Conservation (phyloP, 495 filamentous ascomycete genomes). For the Neurospora cerealis region DNA sequence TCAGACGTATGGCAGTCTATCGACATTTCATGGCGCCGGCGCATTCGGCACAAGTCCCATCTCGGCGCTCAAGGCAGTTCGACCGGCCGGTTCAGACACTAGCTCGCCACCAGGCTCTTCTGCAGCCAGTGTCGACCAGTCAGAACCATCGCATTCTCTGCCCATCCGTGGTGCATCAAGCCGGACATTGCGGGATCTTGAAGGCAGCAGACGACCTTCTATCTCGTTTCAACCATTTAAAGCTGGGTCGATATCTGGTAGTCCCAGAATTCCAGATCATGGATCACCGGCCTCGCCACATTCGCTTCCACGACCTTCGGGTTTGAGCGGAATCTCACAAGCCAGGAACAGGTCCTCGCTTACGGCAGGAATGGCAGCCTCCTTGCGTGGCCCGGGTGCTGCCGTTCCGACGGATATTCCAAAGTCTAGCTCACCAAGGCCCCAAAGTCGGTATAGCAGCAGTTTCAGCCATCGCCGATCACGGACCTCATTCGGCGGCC, state of each 20-base stretch:
- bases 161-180: conserved; percentile 27
- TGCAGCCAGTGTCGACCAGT: conserved; percentile 39
- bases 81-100: conserved; percentile 43
- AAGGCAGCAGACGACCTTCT: conserved; percentile 53
- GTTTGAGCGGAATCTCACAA: conserved; percentile 48
- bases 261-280: conserved; percentile 44
- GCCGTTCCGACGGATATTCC: conserved; percentile 46
- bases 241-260: conserved; percentile 85
- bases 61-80: conserved; percentile 66
- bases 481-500: conserved; percentile 62
- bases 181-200: conserved; percentile 34
- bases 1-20: conserved; percentile 84
- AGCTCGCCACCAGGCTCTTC: conserved; percentile 55
- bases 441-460: conserved; percentile 75
- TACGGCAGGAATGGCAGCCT: conserved; percentile 54
- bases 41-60: conserved; percentile 74
- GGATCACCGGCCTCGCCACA: conserved; percentile 50
- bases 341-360: conserved; percentile 57
- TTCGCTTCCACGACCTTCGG: conserved; percentile 40
- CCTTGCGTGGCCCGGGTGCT: conserved; percentile 43
- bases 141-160: conserved; percentile 32
- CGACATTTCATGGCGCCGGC: conserved; percentile 81
- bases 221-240: conserved; percentile 93
- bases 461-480: conserved; percentile 58
- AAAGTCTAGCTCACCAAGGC: conserved; percentile 47